phyloP scores from a whole-genome alignment of 129 eudicot genomes.

The Lactuca saligna region DNA sequence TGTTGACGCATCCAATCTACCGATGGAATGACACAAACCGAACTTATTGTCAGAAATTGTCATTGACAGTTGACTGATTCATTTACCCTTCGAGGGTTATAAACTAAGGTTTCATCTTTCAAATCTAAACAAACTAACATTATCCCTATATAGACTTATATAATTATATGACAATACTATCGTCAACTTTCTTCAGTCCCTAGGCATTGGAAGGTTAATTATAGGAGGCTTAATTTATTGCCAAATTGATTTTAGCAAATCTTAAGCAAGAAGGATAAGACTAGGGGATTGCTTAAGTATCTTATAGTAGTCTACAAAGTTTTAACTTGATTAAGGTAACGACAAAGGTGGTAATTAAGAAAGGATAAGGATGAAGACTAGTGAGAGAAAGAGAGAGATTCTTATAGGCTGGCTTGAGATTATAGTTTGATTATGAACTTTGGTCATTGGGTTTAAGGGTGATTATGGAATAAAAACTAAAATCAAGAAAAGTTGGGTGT shows the following conservation, averaged over 20 bases:
- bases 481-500: conserved; percentile 25
- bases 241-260: conserved; percentile 17
- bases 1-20: conserved; percentile 7
- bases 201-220: conserved; percentile 8
- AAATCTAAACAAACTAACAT: conserved; percentile 13
- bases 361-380: conserved; percentile 48
- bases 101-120: conserved; percentile 16
- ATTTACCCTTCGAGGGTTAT: conserved; percentile 13
- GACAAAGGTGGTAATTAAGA: conserved; percentile 39
- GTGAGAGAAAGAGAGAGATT: conserved; percentile 32
- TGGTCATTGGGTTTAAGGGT: conserved; percentile 29
- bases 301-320: conserved; percentile 30
- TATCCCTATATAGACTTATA: conserved; percentile 20
- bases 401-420: conserved; percentile 32
- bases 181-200: conserved; percentile 28
- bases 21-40: conserved; percentile 16
- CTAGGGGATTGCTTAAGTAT: conserved; percentile 20
- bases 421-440: conserved; percentile 18
- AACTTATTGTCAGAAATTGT: conserved; percentile 20
- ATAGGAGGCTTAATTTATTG: conserved; percentile 17
- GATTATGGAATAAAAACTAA: conserved; percentile 25
- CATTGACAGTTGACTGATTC: conserved; percentile 23
- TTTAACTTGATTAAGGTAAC: conserved; percentile 26
- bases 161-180: conserved; percentile 26
- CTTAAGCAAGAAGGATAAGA: conserved; percentile 46